Conservation (phyloP, 2,329 filamentous ascomycete species). For the Lecanicillium sp. region DNA sequence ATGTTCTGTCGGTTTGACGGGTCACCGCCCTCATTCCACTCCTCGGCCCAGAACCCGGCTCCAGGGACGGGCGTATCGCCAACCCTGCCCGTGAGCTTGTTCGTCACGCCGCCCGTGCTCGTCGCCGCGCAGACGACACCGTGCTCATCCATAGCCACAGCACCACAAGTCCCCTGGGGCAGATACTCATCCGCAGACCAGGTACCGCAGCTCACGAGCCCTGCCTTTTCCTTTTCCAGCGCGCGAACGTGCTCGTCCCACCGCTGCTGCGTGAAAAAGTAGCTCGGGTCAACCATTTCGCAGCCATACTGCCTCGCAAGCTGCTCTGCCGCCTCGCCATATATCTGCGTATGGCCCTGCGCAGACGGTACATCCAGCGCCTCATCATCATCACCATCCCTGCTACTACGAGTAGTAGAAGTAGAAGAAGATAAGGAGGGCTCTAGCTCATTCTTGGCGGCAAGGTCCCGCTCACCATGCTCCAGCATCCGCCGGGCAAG, state of each 20-base stretch:
- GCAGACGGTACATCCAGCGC: slow-evolving; percentile 43
- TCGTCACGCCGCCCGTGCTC: slow-evolving; percentile 72
- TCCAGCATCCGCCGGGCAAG: slow-evolving; percentile 65
- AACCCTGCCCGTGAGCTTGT: slow-evolving; percentile 77
- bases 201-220: slow-evolving; percentile 14
- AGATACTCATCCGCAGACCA: slow-evolving; percentile 60
- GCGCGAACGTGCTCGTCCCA: slow-evolving; percentile 72
- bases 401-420: too few relatives aligned
- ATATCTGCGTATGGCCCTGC: slow-evolving; percentile 62
- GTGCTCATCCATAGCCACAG: slow-evolving; percentile 69
- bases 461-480: slow-evolving; percentile 53
- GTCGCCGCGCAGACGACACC: slow-evolving; percentile 64
- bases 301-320: slow-evolving; percentile 62
- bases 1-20: slow-evolving; percentile 15
- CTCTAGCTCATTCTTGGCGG: slow-evolving; percentile 23
- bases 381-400: not conserved
- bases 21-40: slow-evolving; percentile 54
- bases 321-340: slow-evolving; percentile 58
- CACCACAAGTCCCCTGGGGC: slow-evolving; percentile 77
- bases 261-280: slow-evolving; percentile 70
- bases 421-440: too few relatives aligned
- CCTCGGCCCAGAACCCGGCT: slow-evolving; percentile 84
- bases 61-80: slow-evolving; percentile 81
- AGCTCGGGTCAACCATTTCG: slow-evolving; percentile 58
- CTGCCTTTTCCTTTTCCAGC: slow-evolving; percentile 24